Evolutionary conservation across 108 stramenopile genomes (phyloP), one percentile per base, ranked within the genome.

Genomic region (Fragilaria crotonensis): DNA sequence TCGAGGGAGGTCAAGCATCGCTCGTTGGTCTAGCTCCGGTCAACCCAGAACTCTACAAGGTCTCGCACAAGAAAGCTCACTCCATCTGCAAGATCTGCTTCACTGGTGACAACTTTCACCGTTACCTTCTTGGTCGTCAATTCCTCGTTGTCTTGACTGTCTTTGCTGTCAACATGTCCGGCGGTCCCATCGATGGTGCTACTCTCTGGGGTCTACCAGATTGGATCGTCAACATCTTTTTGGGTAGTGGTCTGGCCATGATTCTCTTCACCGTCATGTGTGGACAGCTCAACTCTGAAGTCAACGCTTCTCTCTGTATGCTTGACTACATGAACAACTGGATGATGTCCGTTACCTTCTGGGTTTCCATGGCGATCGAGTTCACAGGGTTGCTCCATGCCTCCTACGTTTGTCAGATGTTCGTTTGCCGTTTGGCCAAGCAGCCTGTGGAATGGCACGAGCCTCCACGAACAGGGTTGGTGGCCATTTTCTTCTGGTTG

Each of bases 311-410:
- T n/a, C n/a, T n/a, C n/a, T n/a, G n/a, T n/a, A n/a, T n/a, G n/a
- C n/a, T 89, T 57, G 88, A 89, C 66, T 89, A 80, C 64, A 81
- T 85, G 78, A 85, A 89, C 72, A 85, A 70, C 53, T 75, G 74
- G 63, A 81, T 83, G 51, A 71, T 79, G 66, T 57, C 73, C 55
- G 74, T 79, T 57, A 84, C 88, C n/a, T n/a, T n/a, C n/a, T n/a
- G n/a, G n/a, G 54, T 73, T 21, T 72, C 80, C 25, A 66, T 76
- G 57, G 69, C 59, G 33, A 68, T 80, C 52, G 79, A 80, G 55
- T 60, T 59, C 30, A 77, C 76, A 21, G 80, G 80, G 2, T 33
- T 81, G 56, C 54, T 77, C 54, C 80, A 81, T 54, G 64, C 72
- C 9, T 65, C 66, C 36, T 81, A 81, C 59, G 45, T 81, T 11